These are phyloP conservation scores for Kitagawia praeruptora DNA, from an alignment of 129 eudicot genomes.

Conservation along the genomic window DNA sequence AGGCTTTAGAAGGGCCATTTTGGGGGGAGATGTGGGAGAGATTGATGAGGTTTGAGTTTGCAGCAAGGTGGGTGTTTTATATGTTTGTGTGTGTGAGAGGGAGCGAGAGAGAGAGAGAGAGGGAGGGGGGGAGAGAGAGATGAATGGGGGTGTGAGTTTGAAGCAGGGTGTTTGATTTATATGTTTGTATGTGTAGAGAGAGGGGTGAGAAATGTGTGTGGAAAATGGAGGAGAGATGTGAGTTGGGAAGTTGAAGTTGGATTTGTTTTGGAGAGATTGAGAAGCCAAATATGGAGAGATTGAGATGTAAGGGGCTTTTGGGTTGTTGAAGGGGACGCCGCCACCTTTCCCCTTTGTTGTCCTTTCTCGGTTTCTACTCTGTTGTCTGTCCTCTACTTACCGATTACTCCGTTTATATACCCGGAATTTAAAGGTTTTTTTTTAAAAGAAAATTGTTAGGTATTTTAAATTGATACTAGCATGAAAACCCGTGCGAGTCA, in stretches of 20 bases:
- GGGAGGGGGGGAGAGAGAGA: neutral
- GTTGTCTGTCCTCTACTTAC: too few species aligned
- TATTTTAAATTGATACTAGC: too few species aligned
- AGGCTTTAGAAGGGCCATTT: slow-evolving; percentile 49
- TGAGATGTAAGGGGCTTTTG: slow-evolving; percentile 27
- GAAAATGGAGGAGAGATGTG: neutral
- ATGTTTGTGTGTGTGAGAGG: too few species aligned
- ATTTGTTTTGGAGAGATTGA: slow-evolving; percentile 27
- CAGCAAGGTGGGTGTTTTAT: too few species aligned
- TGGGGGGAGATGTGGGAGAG: neutral
- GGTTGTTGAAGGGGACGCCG: slow-evolving; percentile 36
- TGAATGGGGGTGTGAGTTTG: too few species aligned
- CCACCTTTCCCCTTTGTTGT: neutral
- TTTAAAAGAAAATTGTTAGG: too few species aligned
- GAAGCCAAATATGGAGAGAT: slow-evolving; percentile 42
- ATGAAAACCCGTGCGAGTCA: too few species aligned
- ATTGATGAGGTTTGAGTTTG: neutral
- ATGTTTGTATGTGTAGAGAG: too few species aligned
- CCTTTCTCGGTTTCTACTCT: neutral
- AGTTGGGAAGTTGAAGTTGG: neutral
- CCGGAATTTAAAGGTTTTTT: too few species aligned
- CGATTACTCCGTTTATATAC: too few species aligned
- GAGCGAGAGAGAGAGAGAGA: neutral
- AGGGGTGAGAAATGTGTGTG: neutral
- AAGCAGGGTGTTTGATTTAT: too few species aligned